Conservation (phyloP, 139 green algal species). For the Dunaliella primolecta region DNA sequence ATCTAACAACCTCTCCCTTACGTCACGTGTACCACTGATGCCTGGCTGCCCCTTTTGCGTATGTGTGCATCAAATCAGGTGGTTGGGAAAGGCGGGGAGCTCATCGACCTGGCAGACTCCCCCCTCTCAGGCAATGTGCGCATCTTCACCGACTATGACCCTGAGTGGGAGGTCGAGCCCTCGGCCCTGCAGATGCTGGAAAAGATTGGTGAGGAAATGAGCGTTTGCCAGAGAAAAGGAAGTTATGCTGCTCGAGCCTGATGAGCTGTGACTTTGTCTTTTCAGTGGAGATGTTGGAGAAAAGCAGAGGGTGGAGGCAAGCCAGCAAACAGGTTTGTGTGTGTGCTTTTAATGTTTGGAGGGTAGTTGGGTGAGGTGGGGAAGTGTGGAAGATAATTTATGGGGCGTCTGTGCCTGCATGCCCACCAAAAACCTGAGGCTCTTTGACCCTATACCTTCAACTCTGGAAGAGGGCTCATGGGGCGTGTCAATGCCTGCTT, state of each 20-base stretch:
- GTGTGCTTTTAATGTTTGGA: neutral
- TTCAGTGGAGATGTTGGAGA: neutral
- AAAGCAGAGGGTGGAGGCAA: neutral
- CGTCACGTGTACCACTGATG: too few species aligned
- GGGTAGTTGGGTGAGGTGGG: too few species aligned
- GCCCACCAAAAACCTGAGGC: too few species aligned
- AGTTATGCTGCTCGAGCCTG: neutral
- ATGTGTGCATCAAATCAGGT: too few species aligned
- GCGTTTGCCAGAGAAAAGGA: neutral
- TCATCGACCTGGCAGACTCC: constrained; percentile 48
- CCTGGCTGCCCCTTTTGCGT: too few species aligned
- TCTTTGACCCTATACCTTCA: too few species aligned
- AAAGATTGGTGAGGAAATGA: constrained; percentile 56
- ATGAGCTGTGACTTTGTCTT: neutral
- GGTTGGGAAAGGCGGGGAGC: constrained; percentile 35
- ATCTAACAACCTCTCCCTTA: too few species aligned
- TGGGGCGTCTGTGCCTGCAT: too few species aligned
- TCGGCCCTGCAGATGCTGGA: constrained; percentile 58
- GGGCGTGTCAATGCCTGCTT: too few species aligned
- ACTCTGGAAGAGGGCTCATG: too few species aligned
- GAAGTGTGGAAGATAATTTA: too few species aligned
- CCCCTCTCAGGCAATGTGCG: constrained; percentile 52
- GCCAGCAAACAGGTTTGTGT: neutral
- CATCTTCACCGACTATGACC: constrained; percentile 56
- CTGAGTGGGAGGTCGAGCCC: constrained; percentile 87